A percentile compares a stretch with the other conserved stretches of the same genome.
These are phyloP conservation scores for Zygnema circumcarinatum DNA, from an alignment of 139 green algal genomes.

Conservation along the genomic window DNA sequence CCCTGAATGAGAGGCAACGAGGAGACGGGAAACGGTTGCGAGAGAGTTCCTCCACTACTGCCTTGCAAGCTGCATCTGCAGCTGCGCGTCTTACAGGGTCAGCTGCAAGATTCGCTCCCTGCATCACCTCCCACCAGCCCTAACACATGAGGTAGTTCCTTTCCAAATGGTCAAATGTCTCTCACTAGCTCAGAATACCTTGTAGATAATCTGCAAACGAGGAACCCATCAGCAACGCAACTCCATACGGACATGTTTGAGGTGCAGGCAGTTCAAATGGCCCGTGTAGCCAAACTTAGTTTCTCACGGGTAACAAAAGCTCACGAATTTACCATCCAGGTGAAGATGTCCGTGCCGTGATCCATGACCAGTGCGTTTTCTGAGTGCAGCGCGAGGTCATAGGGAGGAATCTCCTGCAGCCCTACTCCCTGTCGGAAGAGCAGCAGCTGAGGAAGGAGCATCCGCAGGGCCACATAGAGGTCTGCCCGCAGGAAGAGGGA, in stretches of 20 bases:
- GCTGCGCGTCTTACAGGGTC: slow-evolving; percentile 6
- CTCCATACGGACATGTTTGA: not conserved
- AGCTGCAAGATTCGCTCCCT: slow-evolving; percentile 14
- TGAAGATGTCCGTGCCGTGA: slow-evolving; percentile 64
- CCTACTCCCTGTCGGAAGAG: not conserved
- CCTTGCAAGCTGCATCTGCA: slow-evolving; percentile 21
- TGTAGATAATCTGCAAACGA: not conserved
- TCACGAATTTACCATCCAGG: slow-evolving; percentile 61
- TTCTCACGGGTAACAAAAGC: not conserved
- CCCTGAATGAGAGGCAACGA: slow-evolving; percentile 25
- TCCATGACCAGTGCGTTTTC: slow-evolving; percentile 59
- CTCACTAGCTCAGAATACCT: not conserved
- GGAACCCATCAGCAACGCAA: not conserved
- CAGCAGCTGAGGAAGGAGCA: slow-evolving; percentile 35
- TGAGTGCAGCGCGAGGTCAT: slow-evolving; percentile 52
- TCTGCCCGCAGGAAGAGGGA: slow-evolving; percentile 57
- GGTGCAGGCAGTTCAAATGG: not conserved
- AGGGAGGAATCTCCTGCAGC: slow-evolving; percentile 52
- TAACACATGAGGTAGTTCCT: not conserved
- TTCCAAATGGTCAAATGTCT: not conserved
- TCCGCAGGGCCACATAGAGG: slow-evolving; percentile 23
- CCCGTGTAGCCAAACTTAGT: not conserved
- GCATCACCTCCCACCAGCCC: not conserved
- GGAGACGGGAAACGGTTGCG: slow-evolving; percentile 57
- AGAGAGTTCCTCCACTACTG: slow-evolving; percentile 17